Percentiles rank a stretch among this genome's conserved stretches.
These are phyloP conservation scores for Nemophila menziesii DNA, from an alignment of 257 asterid genomes.

Conservation along the genomic window DNA sequence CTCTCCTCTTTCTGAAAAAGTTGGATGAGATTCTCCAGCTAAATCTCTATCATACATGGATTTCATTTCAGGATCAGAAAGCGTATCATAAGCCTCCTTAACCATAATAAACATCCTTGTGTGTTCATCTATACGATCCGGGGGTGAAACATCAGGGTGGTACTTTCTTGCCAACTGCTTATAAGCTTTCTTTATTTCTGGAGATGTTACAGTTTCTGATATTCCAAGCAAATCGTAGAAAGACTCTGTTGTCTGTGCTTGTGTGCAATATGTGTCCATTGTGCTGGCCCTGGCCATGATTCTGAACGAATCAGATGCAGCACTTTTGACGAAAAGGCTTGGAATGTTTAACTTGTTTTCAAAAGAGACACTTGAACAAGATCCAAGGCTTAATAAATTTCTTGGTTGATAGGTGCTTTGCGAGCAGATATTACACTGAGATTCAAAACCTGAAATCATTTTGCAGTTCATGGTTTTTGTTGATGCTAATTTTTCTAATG, in stretches of 20 bases:
- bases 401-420: neutral
- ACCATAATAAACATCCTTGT: slow-evolving; percentile 39
- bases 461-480: slow-evolving; percentile 15
- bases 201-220: slow-evolving; percentile 20
- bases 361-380: slow-evolving; percentile 7
- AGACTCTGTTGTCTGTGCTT: slow-evolving; percentile 16
- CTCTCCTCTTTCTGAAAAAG: neutral
- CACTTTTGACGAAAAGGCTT: slow-evolving; percentile 1
- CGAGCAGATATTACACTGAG: slow-evolving; percentile 5
- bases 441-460: slow-evolving; percentile 14
- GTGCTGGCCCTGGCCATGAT: slow-evolving; percentile 11
- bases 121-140: slow-evolving; percentile 42
- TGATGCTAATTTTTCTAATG: neutral
- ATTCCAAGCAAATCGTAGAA: slow-evolving; percentile 46
- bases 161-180: slow-evolving; percentile 41
- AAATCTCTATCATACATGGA: slow-evolving; percentile 41
- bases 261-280: slow-evolving; percentile 11
- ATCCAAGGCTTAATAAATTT: neutral
- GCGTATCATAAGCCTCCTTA: slow-evolving; percentile 45
- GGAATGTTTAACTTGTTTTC: neutral
- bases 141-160: slow-evolving; percentile 64
- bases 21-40: slow-evolving; percentile 13
- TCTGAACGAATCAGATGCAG: slow-evolving; percentile 8
- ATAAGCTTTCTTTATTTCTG: slow-evolving; percentile 52
- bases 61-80: slow-evolving; percentile 33